Evolutionary conservation across 179 eudicot genomes (phyloP), one percentile per base, ranked within the genome.

Genomic region (Silene vulgaris): DNA sequence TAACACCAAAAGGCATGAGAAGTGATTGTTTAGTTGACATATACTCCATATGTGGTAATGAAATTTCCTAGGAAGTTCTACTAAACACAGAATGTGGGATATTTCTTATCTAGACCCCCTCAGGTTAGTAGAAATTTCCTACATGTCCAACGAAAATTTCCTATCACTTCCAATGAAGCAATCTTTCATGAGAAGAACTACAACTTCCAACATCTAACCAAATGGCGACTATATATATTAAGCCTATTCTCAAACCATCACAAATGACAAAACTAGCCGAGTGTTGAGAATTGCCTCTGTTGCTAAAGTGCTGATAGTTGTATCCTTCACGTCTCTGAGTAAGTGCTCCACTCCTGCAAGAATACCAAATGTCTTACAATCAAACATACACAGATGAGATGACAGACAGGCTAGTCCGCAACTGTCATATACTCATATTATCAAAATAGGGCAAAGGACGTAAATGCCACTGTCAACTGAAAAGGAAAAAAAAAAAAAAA

Each of bases 301-400:
- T 35, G 98, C 97, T 65, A 94, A 89, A 52, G 98, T 94, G 77
- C 98, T 91, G 76, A 91, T 88, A 26, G 96, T 94, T 43, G 98
- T 94, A 81, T 91, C 98, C 82, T 89, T 94, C 85, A 94, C 98
- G 78, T 94, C 98, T 82, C 98, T 94, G 54, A 94, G 87, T 85
- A 94, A 88, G 90, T 94, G 98, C 77, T 94, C 98, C 77, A 94
- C 97, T 30, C 98, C 98, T 93, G 81, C 45, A 80, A 71, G 48
- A 63, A 52, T 57, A 76, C 12, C 21, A 56, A 40, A 52, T 52
- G 23, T 28, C 74, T 52, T 71, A 52, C 40, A 52, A 48, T 35
- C 52, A 67, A 65, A 65, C 59, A 13, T 19, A 69, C 71, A 29
- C 71, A 66, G 12, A 17, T 35, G 40, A 35, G 19, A 2, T 9